Evolutionary conservation across 1,284 basidiomycete species (phyloP), one percentile per base, ranked within the genome.

Genomic region (Sanghuangporus weigelae): DNA sequence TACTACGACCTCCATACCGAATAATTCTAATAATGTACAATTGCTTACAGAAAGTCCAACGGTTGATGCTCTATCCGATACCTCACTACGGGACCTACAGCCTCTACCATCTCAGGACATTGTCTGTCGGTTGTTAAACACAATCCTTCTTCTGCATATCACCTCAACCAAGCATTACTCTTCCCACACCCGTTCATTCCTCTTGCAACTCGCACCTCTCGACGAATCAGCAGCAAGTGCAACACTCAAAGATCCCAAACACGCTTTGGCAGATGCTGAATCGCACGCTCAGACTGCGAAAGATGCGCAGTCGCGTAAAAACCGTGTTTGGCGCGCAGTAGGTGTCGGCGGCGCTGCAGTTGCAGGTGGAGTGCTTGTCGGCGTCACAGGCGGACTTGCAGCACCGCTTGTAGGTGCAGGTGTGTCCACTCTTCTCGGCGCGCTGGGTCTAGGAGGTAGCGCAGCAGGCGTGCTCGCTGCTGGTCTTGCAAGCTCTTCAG

Each of bases 391-490:
- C 48, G 78, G 84, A 7, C 74, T 85, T 7, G 84, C 84, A 3
- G 84, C 84, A 10, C 84, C 84, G 14, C 68, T 85, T 1, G 81
- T 85, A 11, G 84, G 83, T n/a, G 82, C 81, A 21, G 81, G 79
- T 4, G 76, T 84, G 8, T 74, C 78, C 1, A 77, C 79, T 21
- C 67, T 84, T 5, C 73, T 85, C 14, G 81, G 81, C 0, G 79
- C 77, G 70, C 69, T 85, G 0, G 84, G 84, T 0, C 70, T 85
- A 11, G 83, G 84, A 35, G 84, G 84, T 0, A 83, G 82, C 0
- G 76, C 81, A 2, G 76, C 79, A 5, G 83, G 84, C 2, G 67
- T 84, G 59, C 73, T 86, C 4, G 81, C 81, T 1, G 81, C 76
- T 49, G 83, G 82, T 7, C 74, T 85, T 4, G 84, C 84, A 8